A percentile compares a stretch with the other conserved stretches of the same genome.
These are phyloP conservation scores for Trichothecium sympodiale DNA, from an alignment of 2,329 filamentous ascomycete genomes.

Conservation along the genomic window DNA sequence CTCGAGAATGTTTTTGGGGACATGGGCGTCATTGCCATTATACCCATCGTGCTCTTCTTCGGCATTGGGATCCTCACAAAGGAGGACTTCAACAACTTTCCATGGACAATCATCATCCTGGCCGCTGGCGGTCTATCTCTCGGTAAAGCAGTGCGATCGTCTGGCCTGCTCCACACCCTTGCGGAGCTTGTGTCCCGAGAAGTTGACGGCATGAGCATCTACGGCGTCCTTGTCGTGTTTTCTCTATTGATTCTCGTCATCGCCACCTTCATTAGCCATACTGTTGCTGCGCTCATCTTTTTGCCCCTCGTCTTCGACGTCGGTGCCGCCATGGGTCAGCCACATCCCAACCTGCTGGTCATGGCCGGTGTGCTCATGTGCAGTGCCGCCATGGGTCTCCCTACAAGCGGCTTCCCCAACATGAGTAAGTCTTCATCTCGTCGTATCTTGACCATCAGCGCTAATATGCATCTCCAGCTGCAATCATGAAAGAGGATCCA, in stretches of 20 bases:
- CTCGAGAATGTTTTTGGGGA: conserved; percentile 84
- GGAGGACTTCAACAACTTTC: conserved; percentile 99
- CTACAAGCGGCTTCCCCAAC: conserved; percentile 93
- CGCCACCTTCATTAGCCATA: conserved; percentile 96
- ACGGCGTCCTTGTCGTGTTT: conserved; percentile 80
- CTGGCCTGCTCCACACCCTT: conserved; percentile 81
- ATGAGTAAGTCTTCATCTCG: conserved; percentile 70
- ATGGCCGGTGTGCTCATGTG: conserved; percentile 97
- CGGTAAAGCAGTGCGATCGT: conserved; percentile 88
- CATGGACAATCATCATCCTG: conserved; percentile 99
- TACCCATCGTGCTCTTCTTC: conserved; percentile 92
- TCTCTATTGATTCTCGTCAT: conserved; percentile 76
- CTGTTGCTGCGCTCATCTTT: conserved; percentile 90
- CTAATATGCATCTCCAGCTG: conserved; percentile 44
- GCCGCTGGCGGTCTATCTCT: conserved; percentile 87
- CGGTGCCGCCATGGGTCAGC: conserved; percentile 72
- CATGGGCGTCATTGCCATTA: conserved; percentile 96
- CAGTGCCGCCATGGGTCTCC: conserved; percentile 88
- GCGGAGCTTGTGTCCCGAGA: conserved; percentile 62
- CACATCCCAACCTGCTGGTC: conserved; percentile 87
- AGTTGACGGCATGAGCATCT: conserved; percentile 72
- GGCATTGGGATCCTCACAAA: conserved; percentile 93
- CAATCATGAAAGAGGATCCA: conserved; percentile 98
- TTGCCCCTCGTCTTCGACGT: conserved; percentile 83
- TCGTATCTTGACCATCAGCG: background rate